Evolutionary conservation across 768 basidiomycete genomes (phyloP).

Genomic region (Postia placenta): DNA sequence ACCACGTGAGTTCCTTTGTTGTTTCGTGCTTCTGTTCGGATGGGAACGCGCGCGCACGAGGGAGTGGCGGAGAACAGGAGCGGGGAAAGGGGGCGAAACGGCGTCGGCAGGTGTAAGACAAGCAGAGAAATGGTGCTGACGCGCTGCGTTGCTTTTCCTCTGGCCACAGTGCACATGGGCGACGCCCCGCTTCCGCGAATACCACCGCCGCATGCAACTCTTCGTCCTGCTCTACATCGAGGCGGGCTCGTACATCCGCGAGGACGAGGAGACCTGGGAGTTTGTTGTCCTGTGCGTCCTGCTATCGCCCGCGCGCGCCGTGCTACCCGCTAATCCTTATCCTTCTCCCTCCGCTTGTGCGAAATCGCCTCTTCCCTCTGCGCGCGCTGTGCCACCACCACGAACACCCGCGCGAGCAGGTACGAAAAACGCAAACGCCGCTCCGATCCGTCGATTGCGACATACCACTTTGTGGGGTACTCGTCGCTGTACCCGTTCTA

Average conservation of each 20-base stretch:
- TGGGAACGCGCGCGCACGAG: neutral
- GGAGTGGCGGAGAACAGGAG: too few relatives aligned
- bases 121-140: too few relatives aligned
- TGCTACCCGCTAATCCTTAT: too few relatives aligned
- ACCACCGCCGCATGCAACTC: slow-evolving; percentile 88
- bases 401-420: slow-evolving; percentile 30
- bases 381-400: neutral
- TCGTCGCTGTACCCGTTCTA: slow-evolving; percentile 95
- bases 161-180: slow-evolving; percentile 68
- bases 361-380: neutral
- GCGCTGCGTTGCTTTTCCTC: too few relatives aligned
- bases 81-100: too few relatives aligned
- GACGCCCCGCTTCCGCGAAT: slow-evolving; percentile 85
- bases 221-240: slow-evolving; percentile 95
- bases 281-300: slow-evolving; percentile 75
- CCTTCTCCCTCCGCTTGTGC: neutral
- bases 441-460: slow-evolving; percentile 38
- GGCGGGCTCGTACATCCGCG: slow-evolving; percentile 90
- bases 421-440: slow-evolving; percentile 78
- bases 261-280: slow-evolving; percentile 92
- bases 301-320: too few relatives aligned
- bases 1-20: slow-evolving; percentile 58
- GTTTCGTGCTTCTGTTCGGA: too few relatives aligned
- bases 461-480: slow-evolving; percentile 94
- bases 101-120: too few relatives aligned